These are phyloP conservation scores for Asterella californica DNA, from an alignment of 225 moss, liverwort and hornwort species.

Conservation along the genomic window DNA sequence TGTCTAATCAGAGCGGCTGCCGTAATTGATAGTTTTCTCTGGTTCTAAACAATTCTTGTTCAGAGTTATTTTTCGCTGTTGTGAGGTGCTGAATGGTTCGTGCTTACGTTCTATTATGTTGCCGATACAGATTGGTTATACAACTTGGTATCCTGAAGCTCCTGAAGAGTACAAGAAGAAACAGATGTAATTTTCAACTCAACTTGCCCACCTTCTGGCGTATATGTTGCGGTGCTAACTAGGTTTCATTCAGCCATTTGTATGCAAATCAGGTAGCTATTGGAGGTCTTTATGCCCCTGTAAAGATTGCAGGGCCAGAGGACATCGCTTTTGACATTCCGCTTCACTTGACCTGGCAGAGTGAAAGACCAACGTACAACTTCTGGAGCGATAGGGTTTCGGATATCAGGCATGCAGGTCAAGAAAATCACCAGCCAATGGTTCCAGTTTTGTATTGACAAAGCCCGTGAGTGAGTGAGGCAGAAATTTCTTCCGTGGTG, in stretches of 20 bases:
- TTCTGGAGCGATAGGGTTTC: slow-evolving; percentile 76
- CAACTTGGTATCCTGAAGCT: slow-evolving; percentile 87
- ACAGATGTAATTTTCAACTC: slow-evolving; percentile 52
- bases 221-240: slow-evolving; percentile 6
- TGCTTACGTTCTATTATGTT: background rate
- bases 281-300: background rate
- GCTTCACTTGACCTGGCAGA: slow-evolving; percentile 37
- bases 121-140: slow-evolving; percentile 61
- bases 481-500: too few relatives aligned
- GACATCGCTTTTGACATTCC: slow-evolving; percentile 3
- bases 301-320: background rate
- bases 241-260: background rate
- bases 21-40: background rate
- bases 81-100: background rate
- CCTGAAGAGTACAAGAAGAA: slow-evolving; percentile 64
- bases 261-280: background rate
- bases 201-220: background rate
- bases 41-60: background rate
- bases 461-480: too few relatives aligned
- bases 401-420: slow-evolving; percentile 95
- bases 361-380: slow-evolving; percentile 68
- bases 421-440: background rate
- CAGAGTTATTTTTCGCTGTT: background rate
- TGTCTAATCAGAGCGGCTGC: background rate
- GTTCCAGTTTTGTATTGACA: background rate